Evolutionary conservation across 163 green algal genomes (phyloP), one percentile per base, ranked within the genome.

Genomic region (Volvox carteri): DNA sequence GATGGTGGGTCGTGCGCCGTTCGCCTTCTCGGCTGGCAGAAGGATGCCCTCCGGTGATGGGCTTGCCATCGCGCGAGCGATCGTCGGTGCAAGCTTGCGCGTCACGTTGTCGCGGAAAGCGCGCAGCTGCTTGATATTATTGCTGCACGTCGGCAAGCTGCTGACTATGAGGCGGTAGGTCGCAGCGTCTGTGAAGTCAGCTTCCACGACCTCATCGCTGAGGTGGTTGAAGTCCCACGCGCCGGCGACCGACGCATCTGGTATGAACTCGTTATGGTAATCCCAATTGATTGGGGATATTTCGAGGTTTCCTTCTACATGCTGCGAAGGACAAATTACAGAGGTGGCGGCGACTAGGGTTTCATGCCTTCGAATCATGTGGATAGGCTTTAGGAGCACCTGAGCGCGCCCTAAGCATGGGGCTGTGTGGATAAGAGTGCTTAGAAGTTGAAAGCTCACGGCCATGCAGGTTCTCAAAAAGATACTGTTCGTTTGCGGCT

Each of bases 71-170:
- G 42, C 73, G 6, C 50, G 46, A 8, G 75, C 75, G 19, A 84
- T 33, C 33, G 75, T 70, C 11, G 77, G 77, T 19, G 77, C 77
- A 58, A 85, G 77, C 54, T 85, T 85, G 16, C 78, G 41, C 9
- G 60, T 76, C 28, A 86, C 78, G 42, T 86, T 86, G 41, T 86
- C 78, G 42, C 78, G 78, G 18, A 76, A 77, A 37, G 5, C 12
- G 11, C 78, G 58, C 28, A 86, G 30, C 12, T 62, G 30, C n/a
- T 48, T 46, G 16, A 86, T 23, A 30, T 77, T 86, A 28, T n/a
- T 28, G 16, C 16, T 28, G 18, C n/a, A 44, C 37, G 41, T 30
- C n/a, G 78, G 58, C 33, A 78, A 25, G 1, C 23, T 39, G 4
- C 14, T 25, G 2, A 54, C 67, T 44, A 86, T 33, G 35, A 65